A percentile compares a stretch with the other conserved stretches of the same genome.
These are phyloP conservation scores for Fusarium lateritium DNA, from an alignment of 2,329 filamentous ascomycete species.

Conservation along the genomic window DNA sequence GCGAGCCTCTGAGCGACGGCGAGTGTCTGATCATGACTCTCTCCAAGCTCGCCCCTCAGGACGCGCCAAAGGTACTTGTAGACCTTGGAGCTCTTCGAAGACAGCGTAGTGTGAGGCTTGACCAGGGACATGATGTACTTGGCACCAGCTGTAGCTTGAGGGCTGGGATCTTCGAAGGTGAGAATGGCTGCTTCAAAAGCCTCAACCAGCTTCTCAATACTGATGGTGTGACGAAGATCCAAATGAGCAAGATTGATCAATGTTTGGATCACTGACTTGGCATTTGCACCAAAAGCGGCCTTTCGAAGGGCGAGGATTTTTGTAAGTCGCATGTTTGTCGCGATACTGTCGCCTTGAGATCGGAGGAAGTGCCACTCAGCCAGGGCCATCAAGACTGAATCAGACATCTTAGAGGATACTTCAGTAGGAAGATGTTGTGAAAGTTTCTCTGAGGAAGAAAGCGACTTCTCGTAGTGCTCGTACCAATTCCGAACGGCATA, in stretches of 20 bases:
- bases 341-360: neutral
- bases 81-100: neutral
- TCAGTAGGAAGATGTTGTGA: neutral
- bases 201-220: neutral
- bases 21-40: neutral
- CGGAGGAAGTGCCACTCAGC: constrained; percentile 4
- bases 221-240: neutral
- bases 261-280: neutral
- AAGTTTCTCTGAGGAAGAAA: neutral
- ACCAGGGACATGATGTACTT: constrained; percentile 1
- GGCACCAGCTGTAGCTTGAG: neutral
- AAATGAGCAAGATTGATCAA: neutral
- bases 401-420: neutral
- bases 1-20: neutral
- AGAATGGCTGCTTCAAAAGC: neutral
- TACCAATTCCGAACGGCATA: neutral
- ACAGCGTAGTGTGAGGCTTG: neutral
- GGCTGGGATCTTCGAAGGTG: neutral
- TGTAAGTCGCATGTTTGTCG: neutral
- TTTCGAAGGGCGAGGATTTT: neutral
- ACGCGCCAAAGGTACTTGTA: constrained; percentile 2
- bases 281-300: neutral
- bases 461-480: neutral
- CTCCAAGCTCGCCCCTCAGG: neutral
- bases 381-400: neutral